phyloP scores from a whole-genome alignment of 352 stramenopile species.

The Phytophthora quininea region DNA sequence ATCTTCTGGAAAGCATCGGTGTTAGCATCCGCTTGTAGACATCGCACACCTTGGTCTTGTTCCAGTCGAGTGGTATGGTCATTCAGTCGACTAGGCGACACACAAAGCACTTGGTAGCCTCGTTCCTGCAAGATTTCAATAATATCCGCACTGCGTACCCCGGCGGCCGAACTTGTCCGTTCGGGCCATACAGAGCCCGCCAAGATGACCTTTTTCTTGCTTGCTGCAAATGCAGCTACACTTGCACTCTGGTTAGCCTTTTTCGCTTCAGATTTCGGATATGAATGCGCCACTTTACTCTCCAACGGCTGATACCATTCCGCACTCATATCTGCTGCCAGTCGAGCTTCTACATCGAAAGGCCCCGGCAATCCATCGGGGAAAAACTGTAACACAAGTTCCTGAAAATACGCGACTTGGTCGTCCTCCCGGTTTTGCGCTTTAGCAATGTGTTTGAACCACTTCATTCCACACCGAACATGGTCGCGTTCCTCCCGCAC shows the following conservation, averaged over 20 bases:
- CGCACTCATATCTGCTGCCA: conserved; percentile 71
- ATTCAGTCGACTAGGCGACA: conserved; percentile 82
- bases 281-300: conserved; percentile 41
- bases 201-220: conserved; percentile 76
- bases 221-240: conserved; percentile 50
- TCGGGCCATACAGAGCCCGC: conserved; percentile 85
- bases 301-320: conserved; percentile 81
- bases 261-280: not conserved
- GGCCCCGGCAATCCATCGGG: conserved; percentile 77
- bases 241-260: conserved; percentile 31
- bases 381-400: conserved; percentile 80
- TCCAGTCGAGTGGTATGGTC: conserved; percentile 59
- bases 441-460: conserved; percentile 67
- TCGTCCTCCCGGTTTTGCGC: conserved; percentile 44
- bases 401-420: conserved; percentile 76
- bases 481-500: conserved; percentile 82
- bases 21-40: conserved; percentile 78
- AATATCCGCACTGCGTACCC: conserved; percentile 81
- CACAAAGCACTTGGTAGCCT: conserved; percentile 74
- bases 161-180: conserved; percentile 86
- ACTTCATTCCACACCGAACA: conserved; percentile 80
- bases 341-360: conserved; percentile 74
- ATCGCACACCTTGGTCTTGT: conserved; percentile 56
- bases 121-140: conserved; percentile 69
- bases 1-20: conserved; percentile 70